Percentiles rank a stretch among this genome's conserved stretches.
Evolutionary conservation across 805 yeast species (phyloP).

Genomic region (Schizosaccharomyces octosporus): DNA sequence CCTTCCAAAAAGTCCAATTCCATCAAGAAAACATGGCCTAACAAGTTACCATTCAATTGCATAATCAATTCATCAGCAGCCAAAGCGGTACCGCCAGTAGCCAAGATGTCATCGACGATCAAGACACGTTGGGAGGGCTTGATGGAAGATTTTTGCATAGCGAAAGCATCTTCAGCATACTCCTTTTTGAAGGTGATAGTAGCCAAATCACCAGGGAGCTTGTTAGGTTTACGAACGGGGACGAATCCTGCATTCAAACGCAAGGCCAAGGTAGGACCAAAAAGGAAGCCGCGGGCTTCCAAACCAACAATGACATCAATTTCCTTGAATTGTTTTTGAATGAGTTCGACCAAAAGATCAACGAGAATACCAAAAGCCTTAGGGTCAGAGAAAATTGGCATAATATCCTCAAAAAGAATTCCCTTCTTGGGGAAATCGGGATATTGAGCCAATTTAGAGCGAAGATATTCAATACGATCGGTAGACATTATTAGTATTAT

Average conservation of each 20-base stretch:
- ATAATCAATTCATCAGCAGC: conserved; percentile 75
- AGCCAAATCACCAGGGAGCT: conserved; percentile 66
- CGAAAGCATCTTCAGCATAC: conserved; percentile 73
- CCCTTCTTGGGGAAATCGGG: conserved; percentile 91
- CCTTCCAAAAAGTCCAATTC: conserved; percentile 91
- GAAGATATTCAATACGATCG: background rate
- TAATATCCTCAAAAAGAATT: conserved; percentile 76
- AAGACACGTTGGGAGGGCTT: conserved; percentile 60
- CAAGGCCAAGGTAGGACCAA: conserved; percentile 87
- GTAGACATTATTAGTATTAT: background rate
- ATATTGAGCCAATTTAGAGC: conserved; percentile 20
- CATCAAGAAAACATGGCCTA: conserved; percentile 72
- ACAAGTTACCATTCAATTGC: conserved; percentile 40
- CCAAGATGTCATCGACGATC: conserved; percentile 86
- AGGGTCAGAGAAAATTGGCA: conserved; percentile 79
- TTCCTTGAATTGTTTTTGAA: conserved; percentile 29
- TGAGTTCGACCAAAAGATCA: conserved; percentile 53
- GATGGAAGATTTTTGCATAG: conserved; percentile 63
- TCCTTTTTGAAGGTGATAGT: conserved; percentile 64
- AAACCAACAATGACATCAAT: conserved; percentile 82
- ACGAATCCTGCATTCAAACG: conserved; percentile 75
- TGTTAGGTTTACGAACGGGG: conserved; percentile 88
- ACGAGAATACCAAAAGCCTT: conserved; percentile 55
- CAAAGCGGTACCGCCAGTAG: conserved; percentile 82
- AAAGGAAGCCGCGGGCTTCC: conserved; percentile 89